Evolutionary conservation across 768 basidiomycete genomes (phyloP), one percentile per base, ranked within the genome.

Genomic region (Tremella mesenterica): DNA sequence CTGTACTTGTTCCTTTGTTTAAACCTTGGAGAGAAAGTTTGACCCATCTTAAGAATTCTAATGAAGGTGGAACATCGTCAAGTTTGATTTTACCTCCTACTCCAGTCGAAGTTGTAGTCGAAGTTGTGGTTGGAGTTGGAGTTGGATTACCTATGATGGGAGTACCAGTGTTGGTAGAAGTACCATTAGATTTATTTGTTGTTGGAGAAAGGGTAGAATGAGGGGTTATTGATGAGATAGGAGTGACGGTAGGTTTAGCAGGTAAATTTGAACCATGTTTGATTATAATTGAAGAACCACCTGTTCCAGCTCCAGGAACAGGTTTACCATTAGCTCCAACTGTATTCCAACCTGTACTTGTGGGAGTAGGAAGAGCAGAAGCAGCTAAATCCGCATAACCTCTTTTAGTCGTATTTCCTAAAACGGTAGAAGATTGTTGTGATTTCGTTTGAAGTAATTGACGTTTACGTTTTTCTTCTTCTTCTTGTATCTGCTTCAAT

Each of bases 401-500:
- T 48, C 87, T 78, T 67, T 85, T 81, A 7, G 57, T 39, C 20
- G 79, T 76, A 12, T 80, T 75, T 3, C 52, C 61, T 14, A 60
- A 57, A 16, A 61, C 61, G 25, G 65, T 60, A 12, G 44, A 56
- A 7, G 51, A 21, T 71, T 83, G 84, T 26, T 56, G 53, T 31
- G 59, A 58, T 31, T 56, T 58, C 10, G 56, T 55, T 6, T 76
- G 74, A 0, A 77, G 77, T 26, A 75, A 63, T 26, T 63, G 58
- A 73, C 83, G 86, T 78, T 89, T 91, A 57, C 85, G 80, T 58
- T 77, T 81, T 73, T 93, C 89, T 68, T 99, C 95, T 64, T 99
- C 95, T 73, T 97, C 93, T 68, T 93, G 88, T 34, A 99, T 99
- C 76, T 99, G 91, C 77, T 93, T 96, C 84, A 99, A 85, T 1